Conservation (phyloP, 2,329 filamentous ascomycete species). For the Scolecobasidium constrictum region DNA sequence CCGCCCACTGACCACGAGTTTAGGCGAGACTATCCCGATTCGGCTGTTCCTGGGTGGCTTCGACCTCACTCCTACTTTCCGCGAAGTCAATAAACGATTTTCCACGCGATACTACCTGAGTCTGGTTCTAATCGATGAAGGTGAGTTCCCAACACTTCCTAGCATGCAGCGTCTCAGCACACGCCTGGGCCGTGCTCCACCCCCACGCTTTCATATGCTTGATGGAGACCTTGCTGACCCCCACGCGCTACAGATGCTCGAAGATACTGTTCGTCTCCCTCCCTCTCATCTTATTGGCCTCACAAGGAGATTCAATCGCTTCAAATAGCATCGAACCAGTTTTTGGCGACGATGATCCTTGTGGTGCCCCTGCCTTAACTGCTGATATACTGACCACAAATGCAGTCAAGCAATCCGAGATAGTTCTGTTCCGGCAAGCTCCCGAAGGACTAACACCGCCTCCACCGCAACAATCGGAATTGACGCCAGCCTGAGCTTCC, state of each 20-base stretch:
- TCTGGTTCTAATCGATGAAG: slow-evolving; percentile 90
- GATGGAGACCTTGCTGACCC: slow-evolving; percentile 6
- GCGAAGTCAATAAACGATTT: slow-evolving; percentile 99
- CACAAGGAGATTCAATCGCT: no score
- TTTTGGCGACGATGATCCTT: no score
- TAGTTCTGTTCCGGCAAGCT: slow-evolving; percentile 82
- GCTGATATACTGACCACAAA: no score
- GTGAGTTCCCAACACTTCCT: slow-evolving; percentile 34
- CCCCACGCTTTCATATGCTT: slow-evolving; percentile 3
- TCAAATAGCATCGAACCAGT: no score
- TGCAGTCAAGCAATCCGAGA: slow-evolving; percentile 99
- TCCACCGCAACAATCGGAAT: slow-evolving; percentile 30
- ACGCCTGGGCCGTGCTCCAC: neutral
- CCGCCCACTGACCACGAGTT: neutral
- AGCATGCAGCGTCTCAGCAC: slow-evolving; percentile 1
- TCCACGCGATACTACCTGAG: slow-evolving; percentile 97
- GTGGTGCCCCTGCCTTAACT: no score
- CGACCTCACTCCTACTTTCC: slow-evolving; percentile 94
- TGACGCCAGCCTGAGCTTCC: slow-evolving; percentile 9
- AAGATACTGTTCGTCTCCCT: no score
- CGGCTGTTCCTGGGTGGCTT: slow-evolving; percentile 94
- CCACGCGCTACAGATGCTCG: slow-evolving; percentile 58
- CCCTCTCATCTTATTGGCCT: no score
- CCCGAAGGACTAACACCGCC: slow-evolving; percentile 39
- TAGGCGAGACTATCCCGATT: slow-evolving; percentile 86